Evolutionary conservation across 768 basidiomycete species (phyloP), one percentile per base, ranked within the genome.

Genomic region (Pulveroboletus sp.): DNA sequence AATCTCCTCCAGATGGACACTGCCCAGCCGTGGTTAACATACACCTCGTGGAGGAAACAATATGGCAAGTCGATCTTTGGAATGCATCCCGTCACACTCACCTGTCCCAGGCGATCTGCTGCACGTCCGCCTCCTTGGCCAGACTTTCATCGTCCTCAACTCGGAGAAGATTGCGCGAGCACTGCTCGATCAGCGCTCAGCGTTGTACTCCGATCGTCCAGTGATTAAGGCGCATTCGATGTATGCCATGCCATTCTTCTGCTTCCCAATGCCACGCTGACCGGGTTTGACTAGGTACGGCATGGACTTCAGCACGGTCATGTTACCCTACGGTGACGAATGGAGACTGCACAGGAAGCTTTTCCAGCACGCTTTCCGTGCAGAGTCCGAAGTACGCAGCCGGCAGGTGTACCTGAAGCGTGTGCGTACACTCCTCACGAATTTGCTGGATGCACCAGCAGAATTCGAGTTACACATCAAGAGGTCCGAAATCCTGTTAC

Each of bases 1-100:
- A 65, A 66, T 50, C 24, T 64, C 35, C 48, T 52, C 41, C 59
- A 63, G 38, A 28, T 70, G 32, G 62, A 69, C 36, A 50, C 54
- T 2, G 28, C 60, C 10, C 49, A 60, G n/a, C 65, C 70, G 5
- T 71, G 69, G 69, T 38, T 70, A 26, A 62, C 67, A 17, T 70
- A 69, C 47, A 57, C 70, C 11, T 48, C 59, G n/a, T 70, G 70
- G 70, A 60, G 56, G 52, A 57, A 61, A 50, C 55, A 46, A 47
- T 71, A 70, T 46, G 70, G 69, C 59, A 32, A 33, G 55, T 37
- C n/a, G n/a, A 11, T 32, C 4, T 28, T 3, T 18, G 10, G 33
- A 15, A 27, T 3, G 4, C 36, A 28, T 39, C 6, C 10, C 21
- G 24, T 27, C 33, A 18, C 51, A 8, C 39, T 57, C 24, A 57